Percentiles rank a stretch among this genome's conserved stretches.
phyloP scores from a whole-genome alignment of 1,284 basidiomycete species.

The Pseudozyma hubeiensis region DNA sequence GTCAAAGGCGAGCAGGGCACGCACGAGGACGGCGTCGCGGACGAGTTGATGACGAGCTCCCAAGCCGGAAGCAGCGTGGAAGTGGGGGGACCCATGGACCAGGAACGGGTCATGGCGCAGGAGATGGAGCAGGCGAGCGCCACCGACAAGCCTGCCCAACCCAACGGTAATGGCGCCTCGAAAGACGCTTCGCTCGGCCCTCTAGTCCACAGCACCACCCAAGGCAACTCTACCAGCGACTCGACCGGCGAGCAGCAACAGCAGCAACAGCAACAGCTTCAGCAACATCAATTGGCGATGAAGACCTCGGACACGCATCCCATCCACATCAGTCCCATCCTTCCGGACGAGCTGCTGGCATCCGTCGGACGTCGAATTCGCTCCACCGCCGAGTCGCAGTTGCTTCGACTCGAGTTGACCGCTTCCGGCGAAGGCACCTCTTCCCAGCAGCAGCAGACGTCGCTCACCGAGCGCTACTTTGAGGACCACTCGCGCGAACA shows the following conservation, averaged over 20 bases:
- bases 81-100: conserved; percentile 46
- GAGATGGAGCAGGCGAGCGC: conserved; percentile 42
- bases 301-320: conserved; percentile 67
- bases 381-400: conserved; percentile 25
- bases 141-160: conserved; percentile 36
- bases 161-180: conserved; percentile 1
- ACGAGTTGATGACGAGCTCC: conserved; percentile 25
- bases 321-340: conserved; percentile 60
- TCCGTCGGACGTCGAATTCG: conserved; percentile 44
- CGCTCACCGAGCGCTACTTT: conserved; percentile 17
- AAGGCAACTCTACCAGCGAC: conserved; percentile 3
- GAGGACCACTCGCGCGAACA: conserved; percentile 42
- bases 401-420: conserved; percentile 8
- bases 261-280: conserved; percentile 22
- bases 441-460: background rate
- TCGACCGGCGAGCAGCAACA: conserved; percentile 4
- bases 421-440: background rate
- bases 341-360: conserved; percentile 49
- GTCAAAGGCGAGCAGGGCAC: background rate
- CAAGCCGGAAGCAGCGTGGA: conserved; percentile 40
- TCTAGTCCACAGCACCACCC: conserved; percentile 4
- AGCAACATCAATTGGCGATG: conserved; percentile 40
- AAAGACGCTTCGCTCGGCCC: conserved; percentile 22
- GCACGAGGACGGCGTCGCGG: conserved; percentile 5
- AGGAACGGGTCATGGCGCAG: conserved; percentile 40